A percentile compares a stretch with the other conserved stretches of the same genome.
phyloP scores from a whole-genome alignment of 2,329 filamentous ascomycete species.

The Cyphellophora attinorum region DNA sequence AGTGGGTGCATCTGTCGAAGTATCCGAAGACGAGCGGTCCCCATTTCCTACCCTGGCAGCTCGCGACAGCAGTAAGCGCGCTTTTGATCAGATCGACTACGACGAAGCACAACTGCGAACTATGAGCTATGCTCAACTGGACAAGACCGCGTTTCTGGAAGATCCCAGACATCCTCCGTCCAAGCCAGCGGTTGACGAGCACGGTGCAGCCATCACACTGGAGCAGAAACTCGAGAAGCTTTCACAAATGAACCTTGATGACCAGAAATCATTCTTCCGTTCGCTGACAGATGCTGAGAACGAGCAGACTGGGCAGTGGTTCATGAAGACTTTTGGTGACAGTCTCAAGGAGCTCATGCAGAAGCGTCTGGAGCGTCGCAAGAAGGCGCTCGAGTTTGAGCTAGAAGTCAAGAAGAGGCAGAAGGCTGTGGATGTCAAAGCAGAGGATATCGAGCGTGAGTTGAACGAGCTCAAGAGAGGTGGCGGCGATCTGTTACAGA shows the following conservation, averaged over 20 bases:
- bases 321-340: slow-evolving; percentile 45
- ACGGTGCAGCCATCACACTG: slow-evolving; percentile 19
- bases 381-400: slow-evolving; percentile 45
- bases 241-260: slow-evolving; percentile 27
- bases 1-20: too few relatives aligned
- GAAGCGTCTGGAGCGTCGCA: slow-evolving; percentile 44
- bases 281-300: slow-evolving; percentile 45
- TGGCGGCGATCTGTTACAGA: slow-evolving; percentile 43
- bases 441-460: slow-evolving; percentile 38
- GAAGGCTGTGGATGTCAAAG: slow-evolving; percentile 39
- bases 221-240: slow-evolving; percentile 29
- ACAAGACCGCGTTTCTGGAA: slow-evolving; percentile 40
- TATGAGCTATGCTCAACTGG: slow-evolving; percentile 40
- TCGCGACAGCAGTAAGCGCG: slow-evolving; percentile 10
- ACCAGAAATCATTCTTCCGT: slow-evolving; percentile 39
- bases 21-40: too few relatives aligned
- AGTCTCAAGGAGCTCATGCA: slow-evolving; percentile 43
- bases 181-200: slow-evolving; percentile 8
- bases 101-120: slow-evolving; percentile 35
- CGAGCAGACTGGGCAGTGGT: slow-evolving; percentile 54
- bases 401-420: slow-evolving; percentile 45
- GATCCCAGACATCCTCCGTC: slow-evolving; percentile 24
- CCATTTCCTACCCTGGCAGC: too few relatives aligned
- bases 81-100: slow-evolving; percentile 21
- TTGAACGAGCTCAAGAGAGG: slow-evolving; percentile 45